Evolutionary conservation across 2,329 filamentous ascomycete species (phyloP), one percentile per base, ranked within the genome.

Genomic region (Dactylonectria macrodidyma): DNA sequence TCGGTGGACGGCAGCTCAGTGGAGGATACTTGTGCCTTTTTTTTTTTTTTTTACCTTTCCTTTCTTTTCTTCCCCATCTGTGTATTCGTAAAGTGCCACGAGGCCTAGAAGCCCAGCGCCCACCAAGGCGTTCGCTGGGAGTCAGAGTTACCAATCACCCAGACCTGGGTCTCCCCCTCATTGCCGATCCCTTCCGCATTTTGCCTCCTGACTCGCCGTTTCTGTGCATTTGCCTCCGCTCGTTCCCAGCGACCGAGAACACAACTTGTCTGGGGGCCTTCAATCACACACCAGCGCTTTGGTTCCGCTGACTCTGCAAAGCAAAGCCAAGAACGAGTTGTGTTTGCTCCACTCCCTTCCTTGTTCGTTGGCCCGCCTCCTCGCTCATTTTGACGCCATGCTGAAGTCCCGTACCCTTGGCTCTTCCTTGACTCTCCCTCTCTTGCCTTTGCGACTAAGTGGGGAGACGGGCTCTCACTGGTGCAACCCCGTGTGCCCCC

Each of bases 401-500:
- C 22, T 30, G 26, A 19, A 51, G 26, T 46, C 55, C 16, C 8
- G 16, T 16, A 16, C 24, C 30, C 30, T 58, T 34, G 2, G 5
- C 41, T 12, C 24, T 24, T 61, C 12, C 9, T 22, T 33, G 36
- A 16, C 33, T 62, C 52, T 36, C 52, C 38, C 30, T 62, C 51
- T 52, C 64, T 60, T 60, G 57, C 56, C 59, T 56, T 61, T 56
- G 26, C 44, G 63, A 14, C 51, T 51, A 61, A 46, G 62, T 57
- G 57, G 57, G 51, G 63, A 47, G 60, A 57, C 26, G 51, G 51
- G 51, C 26, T 3, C 55, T 64, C 54, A 54, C 57, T 65, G 63
- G 63, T 60, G 63, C 57, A 60, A 65, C 63, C 26, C 44, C 44
- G 57, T 66, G 63, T 66, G 63, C 58, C 61, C 58, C 63, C 57